These are phyloP conservation scores for Mycena chlorophos DNA, from an alignment of 768 basidiomycete species.

Conservation along the genomic window DNA sequence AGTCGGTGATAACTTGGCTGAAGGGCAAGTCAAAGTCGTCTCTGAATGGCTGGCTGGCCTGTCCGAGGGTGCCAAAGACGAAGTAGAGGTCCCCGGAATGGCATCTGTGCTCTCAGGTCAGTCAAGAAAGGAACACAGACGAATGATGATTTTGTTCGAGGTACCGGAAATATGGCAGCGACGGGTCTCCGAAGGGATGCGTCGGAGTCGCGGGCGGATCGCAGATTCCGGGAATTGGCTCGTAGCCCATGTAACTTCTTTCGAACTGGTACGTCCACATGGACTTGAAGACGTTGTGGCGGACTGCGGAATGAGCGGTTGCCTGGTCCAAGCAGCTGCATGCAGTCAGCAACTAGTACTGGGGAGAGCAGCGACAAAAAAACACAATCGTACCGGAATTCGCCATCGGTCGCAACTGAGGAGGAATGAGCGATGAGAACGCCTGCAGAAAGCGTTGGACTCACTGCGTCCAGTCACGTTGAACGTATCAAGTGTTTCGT, in stretches of 20 bases:
- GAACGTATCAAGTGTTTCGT: slow-evolving; percentile 43
- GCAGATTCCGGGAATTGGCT: slow-evolving; percentile 45
- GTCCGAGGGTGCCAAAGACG: slow-evolving; percentile 38
- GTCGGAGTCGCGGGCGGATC: slow-evolving; percentile 41
- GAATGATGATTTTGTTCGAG: slow-evolving; percentile 37
- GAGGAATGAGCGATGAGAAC: too few relatives aligned
- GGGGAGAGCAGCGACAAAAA: too few relatives aligned
- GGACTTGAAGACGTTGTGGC: slow-evolving; percentile 42
- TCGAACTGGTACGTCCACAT: slow-evolving; percentile 51
- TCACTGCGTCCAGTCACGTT: slow-evolving; percentile 47
- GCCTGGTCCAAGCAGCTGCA: slow-evolving; percentile 48
- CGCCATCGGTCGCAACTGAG: slow-evolving; percentile 45
- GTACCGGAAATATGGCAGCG: slow-evolving; percentile 48
- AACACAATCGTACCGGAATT: slow-evolving; percentile 33
- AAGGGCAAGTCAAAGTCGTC: slow-evolving; percentile 48
- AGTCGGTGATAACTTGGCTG: slow-evolving; percentile 43
- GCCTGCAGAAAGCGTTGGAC: too few relatives aligned
- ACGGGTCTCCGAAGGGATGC: slow-evolving; percentile 48
- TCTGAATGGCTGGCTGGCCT: slow-evolving; percentile 41
- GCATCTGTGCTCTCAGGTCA: slow-evolving; percentile 16
- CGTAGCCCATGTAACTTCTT: slow-evolving; percentile 44
- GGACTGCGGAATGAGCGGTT: slow-evolving; percentile 43
- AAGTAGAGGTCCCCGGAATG: slow-evolving; percentile 36
- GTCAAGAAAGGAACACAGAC: slow-evolving; percentile 5
- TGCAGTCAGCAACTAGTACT: not conserved